Evolutionary conservation across 805 yeast genomes (phyloP), one percentile per base, ranked within the genome.

Genomic region (Metschnikowia anglica): DNA sequence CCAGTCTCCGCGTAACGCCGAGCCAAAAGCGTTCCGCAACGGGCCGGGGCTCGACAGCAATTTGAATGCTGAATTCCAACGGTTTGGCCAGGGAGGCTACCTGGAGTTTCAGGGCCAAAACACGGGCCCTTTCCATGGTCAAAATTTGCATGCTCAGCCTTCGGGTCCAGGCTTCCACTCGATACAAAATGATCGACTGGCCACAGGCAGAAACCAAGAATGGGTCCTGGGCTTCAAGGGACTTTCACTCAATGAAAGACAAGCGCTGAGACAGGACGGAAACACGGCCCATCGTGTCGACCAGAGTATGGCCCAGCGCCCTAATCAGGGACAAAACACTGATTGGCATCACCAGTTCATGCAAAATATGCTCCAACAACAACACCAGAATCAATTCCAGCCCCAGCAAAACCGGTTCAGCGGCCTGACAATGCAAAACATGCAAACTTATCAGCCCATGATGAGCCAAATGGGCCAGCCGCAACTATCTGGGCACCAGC

Each of bases 31-130:
- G 23, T 58, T 55, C 39, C 51, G 58, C 16, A 52, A 51, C 8
- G 53, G 45, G 15, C 53, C 56, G 3, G 49, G 34, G 6, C 54
- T 58, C 12, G 78, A 74, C 47, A 41, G 51, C 3, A 53, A 48
- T 10, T 55, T 73, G 28, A 72, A 74, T 45, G 52, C 52, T n/a
- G 73, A 71, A 13, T 73, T 71, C 47, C 61, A 62, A 13, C 59
- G 50, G 39, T 71, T 72, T 44, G 53, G 51, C 34, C 51, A 38
- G 20, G 44, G 44, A 49, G 36, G 27, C 48, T 51, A 15, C 40
- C 17, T n/a, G 46, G 16, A 7, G n/a, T 17, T 31, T 23, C 34
- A 31, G 4, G 21, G 13, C n/a, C 34, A 31, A 13, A 28, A 28
- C 7, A 28, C 10, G 18, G 11, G 18, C 16, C 18, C 13, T 4